Evolutionary conservation across 352 stramenopile genomes (phyloP), one percentile per base, ranked within the genome.

Genomic region (Phytophthora foliorum): DNA sequence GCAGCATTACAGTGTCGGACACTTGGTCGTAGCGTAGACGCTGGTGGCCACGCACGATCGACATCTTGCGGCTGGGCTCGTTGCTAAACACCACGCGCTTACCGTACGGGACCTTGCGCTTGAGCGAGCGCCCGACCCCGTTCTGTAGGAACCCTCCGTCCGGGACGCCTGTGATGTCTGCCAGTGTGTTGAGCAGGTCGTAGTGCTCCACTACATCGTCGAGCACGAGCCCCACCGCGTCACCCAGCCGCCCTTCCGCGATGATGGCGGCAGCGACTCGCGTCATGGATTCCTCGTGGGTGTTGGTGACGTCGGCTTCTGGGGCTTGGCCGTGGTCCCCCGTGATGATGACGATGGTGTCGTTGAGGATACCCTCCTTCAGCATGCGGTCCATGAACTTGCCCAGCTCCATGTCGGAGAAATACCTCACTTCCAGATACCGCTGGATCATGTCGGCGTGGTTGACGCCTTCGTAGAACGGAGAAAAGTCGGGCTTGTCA

Each of bases 321-420:
- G 81, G 78, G 21, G 59, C 78, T 13, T 86, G 68, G 4, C 81
- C 78, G 57, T 89, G 78, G 45, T 87, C 78, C 2, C 81, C 81
- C n/a, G 78, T 74, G 46, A 89, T 75, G 38, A 89, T 29, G 5
- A 89, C 74, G 52, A 89, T 78, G 24, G 76, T 86, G 45, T 87
- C 74, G 53, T 89, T 82, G 17, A 89, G 55, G 13, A 87, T 49
- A 1, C 81, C 78, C 2, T 75, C 49, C 4, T 25, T 32, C 9
- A 76, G 25, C 81, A 89, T 84, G 6, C 69, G 70, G 27, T 89
- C 78, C 29, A 89, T 68, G 59, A 89, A 89, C 32, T 75, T 77
- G 14, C 81, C 81, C 25, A 89, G 53, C 51, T 69, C 75, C 49
- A 84, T 44, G 52, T 85, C 73, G 7, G 63, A 49, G 46, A 89